Conservation (phyloP, 78 protist genomes). For the Acrasis kona region DNA sequence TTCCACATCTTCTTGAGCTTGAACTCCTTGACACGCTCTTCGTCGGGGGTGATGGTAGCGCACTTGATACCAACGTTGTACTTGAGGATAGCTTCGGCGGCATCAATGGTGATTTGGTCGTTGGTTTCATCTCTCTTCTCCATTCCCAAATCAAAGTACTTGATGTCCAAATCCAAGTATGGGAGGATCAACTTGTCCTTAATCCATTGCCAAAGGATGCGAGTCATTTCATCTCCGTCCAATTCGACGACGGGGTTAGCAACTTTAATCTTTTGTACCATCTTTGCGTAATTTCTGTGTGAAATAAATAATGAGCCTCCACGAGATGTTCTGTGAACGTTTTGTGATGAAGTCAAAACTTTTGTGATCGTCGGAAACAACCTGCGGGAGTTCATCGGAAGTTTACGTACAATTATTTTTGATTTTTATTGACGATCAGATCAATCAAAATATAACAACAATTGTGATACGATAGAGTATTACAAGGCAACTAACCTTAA, state of each 20-base stretch:
- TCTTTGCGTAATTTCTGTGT: background rate
- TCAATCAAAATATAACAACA: too few relatives aligned
- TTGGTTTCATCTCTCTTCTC: constrained; percentile 34
- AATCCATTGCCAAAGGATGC: constrained; percentile 69
- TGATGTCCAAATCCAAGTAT: constrained; percentile 33
- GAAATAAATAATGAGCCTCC: too few relatives aligned
- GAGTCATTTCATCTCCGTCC: constrained; percentile 80
- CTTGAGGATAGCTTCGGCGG: constrained; percentile 69
- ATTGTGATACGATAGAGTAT: too few relatives aligned
- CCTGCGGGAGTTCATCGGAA: too few relatives aligned
- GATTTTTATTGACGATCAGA: too few relatives aligned
- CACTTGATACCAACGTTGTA: constrained; percentile 91
- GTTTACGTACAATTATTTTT: too few relatives aligned
- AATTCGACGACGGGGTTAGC: constrained; percentile 71
- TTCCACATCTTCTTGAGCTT: constrained; percentile 78
- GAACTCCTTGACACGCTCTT: constrained; percentile 70
- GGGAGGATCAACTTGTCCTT: constrained; percentile 71
- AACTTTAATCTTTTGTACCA: constrained; percentile 22
- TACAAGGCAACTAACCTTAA: too few relatives aligned
- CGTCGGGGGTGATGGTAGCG: constrained; percentile 94
- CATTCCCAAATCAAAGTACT: constrained; percentile 41
- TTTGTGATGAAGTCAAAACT: too few relatives aligned
- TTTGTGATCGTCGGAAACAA: too few relatives aligned
- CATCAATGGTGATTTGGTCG: constrained; percentile 69
- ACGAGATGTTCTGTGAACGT: too few relatives aligned